Evolutionary conservation across 1,284 basidiomycete genomes (phyloP).

Genomic region (Malassezia nana): DNA sequence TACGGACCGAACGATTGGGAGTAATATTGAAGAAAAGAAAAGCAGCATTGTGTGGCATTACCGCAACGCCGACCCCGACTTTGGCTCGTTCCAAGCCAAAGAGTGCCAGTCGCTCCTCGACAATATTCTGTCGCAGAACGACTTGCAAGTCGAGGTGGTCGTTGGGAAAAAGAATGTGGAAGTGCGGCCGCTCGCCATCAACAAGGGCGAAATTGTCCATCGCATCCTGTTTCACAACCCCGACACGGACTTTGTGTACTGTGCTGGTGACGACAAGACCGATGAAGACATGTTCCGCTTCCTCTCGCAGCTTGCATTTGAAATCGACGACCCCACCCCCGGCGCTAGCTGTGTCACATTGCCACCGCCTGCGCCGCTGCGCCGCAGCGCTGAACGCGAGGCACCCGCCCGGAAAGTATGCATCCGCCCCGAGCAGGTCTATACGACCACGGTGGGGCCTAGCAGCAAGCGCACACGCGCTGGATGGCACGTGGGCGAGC

Average conservation of each 20-base stretch:
- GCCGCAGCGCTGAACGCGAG: neutral
- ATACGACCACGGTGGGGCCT: conserved; percentile 40
- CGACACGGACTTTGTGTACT: conserved; percentile 88
- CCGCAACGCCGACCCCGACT: conserved; percentile 82
- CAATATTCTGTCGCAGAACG: conserved; percentile 55
- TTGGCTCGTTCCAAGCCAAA: conserved; percentile 59
- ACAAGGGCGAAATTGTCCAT: conserved; percentile 98
- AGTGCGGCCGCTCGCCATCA: conserved; percentile 83
- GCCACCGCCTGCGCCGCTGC: conserved; percentile 22
- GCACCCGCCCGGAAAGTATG: neutral
- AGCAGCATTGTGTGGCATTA: conserved; percentile 98
- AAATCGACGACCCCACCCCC: neutral
- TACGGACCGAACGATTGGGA: conserved; percentile 88
- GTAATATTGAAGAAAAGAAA: conserved; percentile 91
- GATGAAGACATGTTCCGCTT: conserved; percentile 48
- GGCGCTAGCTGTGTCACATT: conserved; percentile 9
- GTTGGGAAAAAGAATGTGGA: conserved; percentile 94
- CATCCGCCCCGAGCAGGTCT: conserved; percentile 29
- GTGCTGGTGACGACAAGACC: conserved; percentile 94
- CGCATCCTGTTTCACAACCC: conserved; percentile 81
- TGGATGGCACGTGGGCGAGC: conserved; percentile 39
- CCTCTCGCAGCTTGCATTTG: conserved; percentile 23
- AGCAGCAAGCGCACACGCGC: conserved; percentile 42
- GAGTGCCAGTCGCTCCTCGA: conserved; percentile 93
- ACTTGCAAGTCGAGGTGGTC: conserved; percentile 48